These are phyloP conservation scores for Kalanchoe fedtschenkoi DNA, from an alignment of 164 flowering plant species.

Conservation along the genomic window DNA sequence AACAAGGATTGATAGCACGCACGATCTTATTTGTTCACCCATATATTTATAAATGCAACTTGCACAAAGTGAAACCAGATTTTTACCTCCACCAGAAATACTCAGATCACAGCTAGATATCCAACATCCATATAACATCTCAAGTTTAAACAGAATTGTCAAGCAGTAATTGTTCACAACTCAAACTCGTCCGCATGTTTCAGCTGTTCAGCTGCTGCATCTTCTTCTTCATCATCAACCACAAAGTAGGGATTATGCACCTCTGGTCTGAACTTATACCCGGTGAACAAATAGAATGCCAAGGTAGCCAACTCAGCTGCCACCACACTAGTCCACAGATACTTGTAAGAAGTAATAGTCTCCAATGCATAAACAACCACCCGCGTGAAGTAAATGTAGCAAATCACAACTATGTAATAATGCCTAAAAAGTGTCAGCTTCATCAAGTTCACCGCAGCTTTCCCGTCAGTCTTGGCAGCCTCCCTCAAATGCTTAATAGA, in stretches of 20 bases:
- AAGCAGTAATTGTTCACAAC: conserved; percentile 23
- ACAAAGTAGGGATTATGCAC: conserved; percentile 78
- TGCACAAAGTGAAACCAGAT: neutral
- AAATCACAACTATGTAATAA: conserved; percentile 77
- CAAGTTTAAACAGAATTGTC: too few relatives aligned
- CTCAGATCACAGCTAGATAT: neutral
- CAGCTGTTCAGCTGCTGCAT: conserved; percentile 64
- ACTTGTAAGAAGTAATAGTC: conserved; percentile 72
- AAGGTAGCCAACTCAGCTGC: conserved; percentile 81
- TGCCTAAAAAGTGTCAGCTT: conserved; percentile 81
- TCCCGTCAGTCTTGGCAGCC: conserved; percentile 83
- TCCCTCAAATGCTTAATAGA: conserved; percentile 84
- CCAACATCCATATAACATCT: too few relatives aligned
- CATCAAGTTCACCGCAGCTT: conserved; percentile 87
- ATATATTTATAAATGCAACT: too few relatives aligned
- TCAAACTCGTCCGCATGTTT: conserved; percentile 74
- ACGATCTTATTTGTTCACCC: too few relatives aligned
- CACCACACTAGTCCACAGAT: conserved; percentile 72
- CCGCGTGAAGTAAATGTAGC: conserved; percentile 87
- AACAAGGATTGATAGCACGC: too few relatives aligned
- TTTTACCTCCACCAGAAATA: conserved; percentile 10
- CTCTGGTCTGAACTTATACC: conserved; percentile 79
- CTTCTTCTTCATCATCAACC: conserved; percentile 88
- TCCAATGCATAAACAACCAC: conserved; percentile 75
- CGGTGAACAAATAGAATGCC: conserved; percentile 71